Base-by-base conservation (phyloP, 2,329 filamentous ascomycete genomes). In the Bipolaris bicolor region DNA sequence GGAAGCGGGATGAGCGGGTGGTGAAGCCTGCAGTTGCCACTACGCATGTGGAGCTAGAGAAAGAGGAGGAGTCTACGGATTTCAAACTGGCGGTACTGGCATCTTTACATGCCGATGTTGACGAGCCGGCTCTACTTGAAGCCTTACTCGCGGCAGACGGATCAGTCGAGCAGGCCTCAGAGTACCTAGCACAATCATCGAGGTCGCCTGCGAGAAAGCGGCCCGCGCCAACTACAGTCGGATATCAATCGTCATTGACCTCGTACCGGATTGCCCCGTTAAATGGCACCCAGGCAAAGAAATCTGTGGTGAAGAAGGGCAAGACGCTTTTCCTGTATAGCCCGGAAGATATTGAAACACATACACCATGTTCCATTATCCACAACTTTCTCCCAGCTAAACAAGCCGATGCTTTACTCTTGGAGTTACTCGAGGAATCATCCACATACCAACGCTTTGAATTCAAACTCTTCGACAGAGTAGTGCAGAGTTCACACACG, bases 311-410 rank as follows among this genome's bases (percentile, higher is more conserved):
- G 0, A 89, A 86, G 68, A 96, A 89, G 71, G 94, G 93, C 11
- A 86, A 87, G 65, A 97, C 94, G 0, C 77, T 98, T 2, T 90
- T 94, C 71, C 81, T 98, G 0, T 98, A 90, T 75, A 87, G 90
- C 40, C 90, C 93, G 0, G 81, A 86, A 37, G 92, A 97, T 66
- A 86, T 98, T 44, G 89, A 91, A 47, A 83, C 85, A 22, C 85
- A 96, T 70, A 97, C 94, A 0, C 92, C 95, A 1, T 97, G 93
- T 77, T 93, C 91, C 10, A 90, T 98, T 63, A 87, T 97, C 53
- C 92, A 96, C 76, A 95, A 97, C 69, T 97, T 98, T 66, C 81
- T 99, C 0, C 87, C 91, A 0, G 29, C 82, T 0, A 81, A 88
- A 1, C 82, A 90, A 57, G 94, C 95, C 37, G 89, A 92, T 62